These are phyloP conservation scores for Leishmania mexicana DNA, from an alignment of 208 protist species.

Conservation along the genomic window DNA sequence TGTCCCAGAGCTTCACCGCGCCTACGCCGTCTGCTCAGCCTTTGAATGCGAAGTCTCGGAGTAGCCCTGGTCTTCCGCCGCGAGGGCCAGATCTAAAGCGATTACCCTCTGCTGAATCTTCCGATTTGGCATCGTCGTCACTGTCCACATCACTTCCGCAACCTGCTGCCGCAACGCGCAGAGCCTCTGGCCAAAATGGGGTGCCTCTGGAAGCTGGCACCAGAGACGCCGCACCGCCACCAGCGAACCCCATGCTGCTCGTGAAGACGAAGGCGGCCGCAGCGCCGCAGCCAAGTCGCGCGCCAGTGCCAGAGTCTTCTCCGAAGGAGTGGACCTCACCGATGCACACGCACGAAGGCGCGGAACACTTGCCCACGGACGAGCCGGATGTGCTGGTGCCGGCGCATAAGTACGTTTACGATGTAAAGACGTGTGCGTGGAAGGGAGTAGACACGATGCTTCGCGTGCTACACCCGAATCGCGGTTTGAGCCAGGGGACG, in stretches of 20 bases:
- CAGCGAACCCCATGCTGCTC: background rate
- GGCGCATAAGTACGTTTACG: conserved; percentile 68
- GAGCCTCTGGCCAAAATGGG: background rate
- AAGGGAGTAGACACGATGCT: conserved; percentile 61
- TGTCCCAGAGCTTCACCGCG: background rate
- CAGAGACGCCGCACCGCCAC: background rate
- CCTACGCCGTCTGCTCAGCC: background rate
- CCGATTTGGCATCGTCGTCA: background rate
- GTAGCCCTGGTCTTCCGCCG: background rate
- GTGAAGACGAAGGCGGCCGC: background rate
- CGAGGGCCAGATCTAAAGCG: background rate
- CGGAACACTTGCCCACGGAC: conserved; percentile 30
- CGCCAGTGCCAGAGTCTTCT: background rate
- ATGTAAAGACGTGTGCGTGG: conserved; percentile 61
- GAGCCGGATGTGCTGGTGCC: conserved; percentile 45
- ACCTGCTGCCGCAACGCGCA: background rate
- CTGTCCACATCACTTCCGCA: background rate
- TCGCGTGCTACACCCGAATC: conserved; percentile 55
- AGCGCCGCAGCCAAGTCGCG: background rate
- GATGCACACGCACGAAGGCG: conserved; percentile 22
- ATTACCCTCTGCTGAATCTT: background rate
- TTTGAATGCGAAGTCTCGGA: background rate
- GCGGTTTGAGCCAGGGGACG: conserved; percentile 56
- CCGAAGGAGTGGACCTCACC: conserved; percentile 3
- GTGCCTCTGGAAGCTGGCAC: background rate